These are phyloP conservation scores for Coemansia erecta DNA, from an alignment of 192 early-diverging fungal species.

Conservation along the genomic window DNA sequence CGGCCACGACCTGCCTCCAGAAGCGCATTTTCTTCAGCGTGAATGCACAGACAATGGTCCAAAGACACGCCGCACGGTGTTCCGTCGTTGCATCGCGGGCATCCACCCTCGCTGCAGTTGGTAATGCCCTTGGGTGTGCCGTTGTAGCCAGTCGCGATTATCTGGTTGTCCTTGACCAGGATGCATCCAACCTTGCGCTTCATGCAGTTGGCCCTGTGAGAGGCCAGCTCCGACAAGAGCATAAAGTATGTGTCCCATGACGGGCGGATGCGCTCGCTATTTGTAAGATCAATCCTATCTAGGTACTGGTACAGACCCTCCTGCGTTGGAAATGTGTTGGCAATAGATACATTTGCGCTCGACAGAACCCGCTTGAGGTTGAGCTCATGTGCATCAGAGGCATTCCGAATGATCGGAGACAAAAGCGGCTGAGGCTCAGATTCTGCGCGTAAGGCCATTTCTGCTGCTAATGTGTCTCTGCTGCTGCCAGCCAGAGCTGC, in stretches of 20 bases:
- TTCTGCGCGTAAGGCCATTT: not conserved
- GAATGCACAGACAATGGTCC: slow-evolving; percentile 92
- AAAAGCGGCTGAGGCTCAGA: slow-evolving; percentile 5
- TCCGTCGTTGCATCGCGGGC: slow-evolving; percentile 87
- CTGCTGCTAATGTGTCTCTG: not conserved
- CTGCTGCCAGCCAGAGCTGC: slow-evolving; percentile 1
- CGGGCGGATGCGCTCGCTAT: slow-evolving; percentile 79
- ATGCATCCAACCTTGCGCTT: slow-evolving; percentile 97
- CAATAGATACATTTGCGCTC: slow-evolving; percentile 61
- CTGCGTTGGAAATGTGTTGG: slow-evolving; percentile 56
- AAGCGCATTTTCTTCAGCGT: slow-evolving; percentile 98
- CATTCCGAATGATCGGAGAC: slow-evolving; percentile 30
- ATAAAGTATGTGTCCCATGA: slow-evolving; percentile 99
- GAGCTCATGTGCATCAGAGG: slow-evolving; percentile 16
- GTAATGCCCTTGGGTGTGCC: slow-evolving; percentile 88
- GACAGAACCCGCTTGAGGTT: slow-evolving; percentile 32
- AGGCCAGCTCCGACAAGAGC: slow-evolving; percentile 87
- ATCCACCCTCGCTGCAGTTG: slow-evolving; percentile 97
- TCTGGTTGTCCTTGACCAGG: slow-evolving; percentile 78
- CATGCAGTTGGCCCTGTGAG: slow-evolving; percentile 94
- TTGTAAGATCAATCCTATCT: slow-evolving; percentile 58
- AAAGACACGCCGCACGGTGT: slow-evolving; percentile 72
- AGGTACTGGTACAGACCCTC: slow-evolving; percentile 47
- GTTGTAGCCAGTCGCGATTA: slow-evolving; percentile 99
- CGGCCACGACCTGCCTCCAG: slow-evolving; percentile 94